These are phyloP conservation scores for Cotoneaster glaucophyllus DNA, from an alignment of 306 rosid species.

Conservation along the genomic window DNA sequence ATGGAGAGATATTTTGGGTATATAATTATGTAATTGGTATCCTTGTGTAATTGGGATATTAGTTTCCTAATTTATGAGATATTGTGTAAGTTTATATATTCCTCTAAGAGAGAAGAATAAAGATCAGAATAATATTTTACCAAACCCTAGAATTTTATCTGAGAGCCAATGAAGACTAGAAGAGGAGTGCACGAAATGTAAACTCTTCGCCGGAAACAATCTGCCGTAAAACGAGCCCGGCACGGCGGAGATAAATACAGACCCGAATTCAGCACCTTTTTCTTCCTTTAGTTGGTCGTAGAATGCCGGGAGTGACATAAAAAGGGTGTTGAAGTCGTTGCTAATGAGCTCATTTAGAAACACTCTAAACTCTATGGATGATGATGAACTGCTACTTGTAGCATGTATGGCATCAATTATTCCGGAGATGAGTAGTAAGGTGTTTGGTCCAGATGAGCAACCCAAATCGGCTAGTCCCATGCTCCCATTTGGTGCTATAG, in stretches of 20 bases:
- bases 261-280: conserved; percentile 14
- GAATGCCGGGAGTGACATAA: conserved; percentile 56
- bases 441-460: conserved; percentile 83
- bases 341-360: conserved; percentile 56
- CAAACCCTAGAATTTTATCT: too few relatives aligned
- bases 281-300: conserved; percentile 19
- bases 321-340: conserved; percentile 73
- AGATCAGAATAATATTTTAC: too few relatives aligned
- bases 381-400: conserved; percentile 4
- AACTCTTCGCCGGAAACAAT: conserved; percentile 32
- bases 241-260: conserved; percentile 36
- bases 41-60: too few relatives aligned
- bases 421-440: conserved; percentile 35
- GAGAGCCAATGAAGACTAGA: conserved; percentile 79
- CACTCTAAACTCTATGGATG: conserved; percentile 36
- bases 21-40: too few relatives aligned
- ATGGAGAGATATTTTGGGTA: too few relatives aligned
- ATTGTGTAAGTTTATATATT: too few relatives aligned
- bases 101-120: too few relatives aligned
- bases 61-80: too few relatives aligned
- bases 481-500: conserved; percentile 15
- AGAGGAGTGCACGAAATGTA: conserved; percentile 67
- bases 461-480: conserved; percentile 77
- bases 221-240: conserved; percentile 66
- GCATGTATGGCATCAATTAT: conserved; percentile 28